Percentiles rank a stretch among this genome's conserved stretches.
These are phyloP conservation scores for Coemansia sp. DNA, from an alignment of 192 early-diverging fungal genomes.

Conservation along the genomic window DNA sequence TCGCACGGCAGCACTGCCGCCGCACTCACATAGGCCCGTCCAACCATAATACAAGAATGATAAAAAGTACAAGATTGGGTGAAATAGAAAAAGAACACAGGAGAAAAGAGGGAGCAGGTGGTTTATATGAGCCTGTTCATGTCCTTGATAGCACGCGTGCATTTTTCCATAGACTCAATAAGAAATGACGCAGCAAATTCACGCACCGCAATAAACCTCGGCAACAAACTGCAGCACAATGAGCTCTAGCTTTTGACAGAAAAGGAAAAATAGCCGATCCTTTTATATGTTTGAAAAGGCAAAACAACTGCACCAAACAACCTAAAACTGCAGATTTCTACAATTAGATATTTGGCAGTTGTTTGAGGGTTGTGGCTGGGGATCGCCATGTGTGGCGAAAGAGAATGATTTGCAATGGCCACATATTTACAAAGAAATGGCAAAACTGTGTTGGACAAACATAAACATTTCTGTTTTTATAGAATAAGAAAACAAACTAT, in stretches of 20 bases:
- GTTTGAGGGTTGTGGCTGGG: too few relatives aligned
- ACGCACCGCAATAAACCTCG: too few relatives aligned
- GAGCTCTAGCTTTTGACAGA: background rate
- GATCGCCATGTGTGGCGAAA: too few relatives aligned
- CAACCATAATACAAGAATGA: background rate
- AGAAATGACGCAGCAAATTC: background rate
- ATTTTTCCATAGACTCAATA: background rate
- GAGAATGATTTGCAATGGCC: too few relatives aligned
- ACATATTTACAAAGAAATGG: too few relatives aligned
- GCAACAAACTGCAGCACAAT: background rate
- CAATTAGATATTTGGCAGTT: too few relatives aligned
- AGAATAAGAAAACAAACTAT: background rate
- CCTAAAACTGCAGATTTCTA: too few relatives aligned
- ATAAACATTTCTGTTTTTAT: background rate
- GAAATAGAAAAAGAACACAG: background rate
- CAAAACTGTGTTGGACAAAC: too few relatives aligned
- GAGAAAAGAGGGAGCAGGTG: background rate
- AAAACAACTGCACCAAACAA: too few relatives aligned
- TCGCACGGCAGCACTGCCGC: conserved; percentile 10
- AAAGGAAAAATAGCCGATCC: background rate
- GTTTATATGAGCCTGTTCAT: background rate
- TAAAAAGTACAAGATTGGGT: background rate
- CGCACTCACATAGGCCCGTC: background rate
- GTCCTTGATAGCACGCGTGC: background rate
- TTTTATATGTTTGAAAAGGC: too few relatives aligned